A percentile compares a stretch with the other conserved stretches of the same genome.
Conservation (phyloP, 805 yeast species). For the Sungouiozyma intestinalis region DNA sequence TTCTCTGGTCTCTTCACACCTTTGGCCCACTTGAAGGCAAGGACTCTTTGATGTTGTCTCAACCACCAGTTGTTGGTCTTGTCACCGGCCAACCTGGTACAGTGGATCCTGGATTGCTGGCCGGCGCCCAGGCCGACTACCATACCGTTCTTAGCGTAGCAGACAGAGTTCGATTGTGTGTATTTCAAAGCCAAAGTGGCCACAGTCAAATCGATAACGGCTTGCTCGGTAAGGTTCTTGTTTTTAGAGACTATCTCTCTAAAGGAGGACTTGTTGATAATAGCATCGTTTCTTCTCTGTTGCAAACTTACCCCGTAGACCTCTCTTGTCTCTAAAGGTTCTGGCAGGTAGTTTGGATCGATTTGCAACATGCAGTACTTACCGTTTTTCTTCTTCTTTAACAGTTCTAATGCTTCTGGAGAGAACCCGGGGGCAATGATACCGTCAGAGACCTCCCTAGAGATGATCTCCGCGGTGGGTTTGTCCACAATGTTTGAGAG, state of each 20-base stretch:
- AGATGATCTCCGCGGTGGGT: constrained; percentile 93
- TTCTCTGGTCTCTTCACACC: constrained; percentile 98
- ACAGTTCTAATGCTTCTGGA: constrained; percentile 81
- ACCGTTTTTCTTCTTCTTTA: constrained; percentile 91
- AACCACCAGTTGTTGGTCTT: constrained; percentile 99
- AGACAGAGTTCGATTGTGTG: constrained; percentile 97
- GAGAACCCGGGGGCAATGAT: constrained; percentile 96
- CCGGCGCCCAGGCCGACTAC: constrained; percentile 99
- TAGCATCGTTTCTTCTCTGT: constrained; percentile 97
- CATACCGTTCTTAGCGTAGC: constrained; percentile 99
- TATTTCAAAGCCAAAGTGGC: constrained; percentile 96
- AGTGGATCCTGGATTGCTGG: constrained; percentile 98
- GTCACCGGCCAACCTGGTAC: constrained; percentile 98
- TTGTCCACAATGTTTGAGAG: constrained; percentile 91
- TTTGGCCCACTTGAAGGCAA: constrained; percentile 93
- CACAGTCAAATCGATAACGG: constrained; percentile 84
- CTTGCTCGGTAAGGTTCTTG: constrained; percentile 84
- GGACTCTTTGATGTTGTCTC: constrained; percentile 93
- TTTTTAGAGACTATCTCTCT: constrained; percentile 83
- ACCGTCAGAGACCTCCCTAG: constrained; percentile 97
- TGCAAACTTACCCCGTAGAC: constrained; percentile 93
- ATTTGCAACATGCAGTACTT: constrained; percentile 94
- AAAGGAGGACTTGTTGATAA: constrained; percentile 81
- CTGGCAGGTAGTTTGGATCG: constrained; percentile 89
- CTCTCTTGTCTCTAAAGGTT: constrained; percentile 74